These are phyloP conservation scores for Paramarasmius palmivorus DNA, from an alignment of 1,284 basidiomycete species.

Conservation along the genomic window DNA sequence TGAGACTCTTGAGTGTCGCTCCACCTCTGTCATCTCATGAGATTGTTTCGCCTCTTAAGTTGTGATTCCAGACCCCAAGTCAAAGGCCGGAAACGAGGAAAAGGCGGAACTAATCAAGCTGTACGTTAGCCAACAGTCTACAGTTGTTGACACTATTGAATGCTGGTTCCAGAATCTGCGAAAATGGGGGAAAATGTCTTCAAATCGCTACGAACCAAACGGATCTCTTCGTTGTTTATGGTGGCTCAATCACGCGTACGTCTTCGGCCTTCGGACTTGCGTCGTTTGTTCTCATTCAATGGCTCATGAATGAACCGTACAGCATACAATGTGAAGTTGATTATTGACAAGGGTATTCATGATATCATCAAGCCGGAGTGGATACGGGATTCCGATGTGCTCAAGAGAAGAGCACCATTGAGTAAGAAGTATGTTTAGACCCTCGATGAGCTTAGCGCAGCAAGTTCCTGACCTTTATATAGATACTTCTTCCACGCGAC, in stretches of 20 bases:
- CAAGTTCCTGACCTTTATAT: neutral
- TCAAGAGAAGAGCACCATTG: conserved; percentile 56
- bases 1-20: conserved; percentile 34
- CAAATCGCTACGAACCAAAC: conserved; percentile 59
- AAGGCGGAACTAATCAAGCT: conserved; percentile 63
- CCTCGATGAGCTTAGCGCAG: neutral
- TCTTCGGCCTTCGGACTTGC: conserved; percentile 10
- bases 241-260: conserved; percentile 63
- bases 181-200: conserved; percentile 74
- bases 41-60: conserved; percentile 41
- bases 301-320: conserved; percentile 6
- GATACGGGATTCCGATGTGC: conserved; percentile 76
- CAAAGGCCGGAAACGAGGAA: conserved; percentile 66
- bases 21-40: conserved; percentile 1
- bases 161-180: conserved; percentile 56
- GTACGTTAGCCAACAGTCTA: conserved; percentile 40
- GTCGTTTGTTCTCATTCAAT: neutral
- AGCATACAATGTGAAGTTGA: conserved; percentile 70
- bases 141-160: neutral
- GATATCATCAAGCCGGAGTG: conserved; percentile 81
- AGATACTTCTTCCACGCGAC: conserved; percentile 81
- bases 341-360: conserved; percentile 61
- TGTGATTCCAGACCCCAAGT: conserved; percentile 77
- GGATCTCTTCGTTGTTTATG: conserved; percentile 61
- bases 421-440: conserved; percentile 56